Percentiles rank a stretch among this genome's conserved stretches.
Conservation (phyloP, 1,139 yeast genomes). For the Taiozyma onychis region DNA sequence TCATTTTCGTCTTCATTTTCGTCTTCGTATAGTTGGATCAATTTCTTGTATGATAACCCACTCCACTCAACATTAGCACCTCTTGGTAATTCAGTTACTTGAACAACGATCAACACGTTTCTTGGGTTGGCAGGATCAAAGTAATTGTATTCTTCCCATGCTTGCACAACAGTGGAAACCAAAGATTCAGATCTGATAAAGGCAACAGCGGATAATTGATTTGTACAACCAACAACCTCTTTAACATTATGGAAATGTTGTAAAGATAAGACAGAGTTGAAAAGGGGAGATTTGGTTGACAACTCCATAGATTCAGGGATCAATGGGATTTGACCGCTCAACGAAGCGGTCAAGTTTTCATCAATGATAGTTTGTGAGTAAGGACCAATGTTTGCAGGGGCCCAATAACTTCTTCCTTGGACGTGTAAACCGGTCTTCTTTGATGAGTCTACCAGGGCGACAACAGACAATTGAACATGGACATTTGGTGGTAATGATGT, state of each 20-base stretch:
- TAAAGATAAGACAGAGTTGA: constrained; percentile 51
- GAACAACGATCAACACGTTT: constrained; percentile 43
- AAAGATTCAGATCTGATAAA: constrained; percentile 37
- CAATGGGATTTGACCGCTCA: constrained; percentile 94
- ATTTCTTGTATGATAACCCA: constrained; percentile 44
- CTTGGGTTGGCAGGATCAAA: constrained; percentile 25
- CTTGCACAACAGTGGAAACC: constrained; percentile 17
- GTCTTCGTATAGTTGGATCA: constrained; percentile 36
- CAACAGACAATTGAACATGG: constrained; percentile 54
- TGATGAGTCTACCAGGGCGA: constrained; percentile 30
- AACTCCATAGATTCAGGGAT: constrained; percentile 65
- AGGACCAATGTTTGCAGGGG: constrained; percentile 97
- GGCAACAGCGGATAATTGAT: constrained; percentile 47
- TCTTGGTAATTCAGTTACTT: constrained; percentile 61
- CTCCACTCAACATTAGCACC: constrained; percentile 78
- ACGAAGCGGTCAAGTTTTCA: constrained; percentile 43
- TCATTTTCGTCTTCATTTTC: constrained; percentile 42
- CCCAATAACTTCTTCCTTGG: constrained; percentile 93
- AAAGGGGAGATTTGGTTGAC: constrained; percentile 15
- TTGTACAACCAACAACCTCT: constrained; percentile 41
- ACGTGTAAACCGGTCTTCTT: constrained; percentile 72
- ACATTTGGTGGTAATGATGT: constrained; percentile 38
- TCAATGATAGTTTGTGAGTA: constrained; percentile 74
- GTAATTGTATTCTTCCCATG: constrained; percentile 17
- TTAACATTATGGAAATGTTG: constrained; percentile 72